phyloP scores from a whole-genome alignment of 345 rosid genomes.

The Draba incana region DNA sequence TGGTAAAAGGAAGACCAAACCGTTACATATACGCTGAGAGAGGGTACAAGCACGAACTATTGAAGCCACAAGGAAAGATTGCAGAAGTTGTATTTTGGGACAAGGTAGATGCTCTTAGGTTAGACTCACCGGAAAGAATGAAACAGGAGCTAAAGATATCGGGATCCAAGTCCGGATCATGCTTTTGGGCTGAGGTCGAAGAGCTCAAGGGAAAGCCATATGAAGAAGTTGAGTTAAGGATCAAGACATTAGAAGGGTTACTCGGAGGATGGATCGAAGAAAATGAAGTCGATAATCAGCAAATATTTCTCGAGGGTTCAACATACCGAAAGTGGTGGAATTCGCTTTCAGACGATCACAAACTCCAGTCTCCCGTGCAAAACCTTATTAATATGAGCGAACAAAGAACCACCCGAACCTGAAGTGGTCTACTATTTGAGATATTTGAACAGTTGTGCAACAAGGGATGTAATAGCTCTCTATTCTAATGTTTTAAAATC shows the following conservation, averaged over 20 bases:
- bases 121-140: neutral
- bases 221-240: constrained; percentile 15
- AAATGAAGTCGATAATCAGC: constrained; percentile 32
- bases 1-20: constrained; percentile 64
- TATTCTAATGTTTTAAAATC: neutral
- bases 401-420: constrained; percentile 17
- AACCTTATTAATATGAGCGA: neutral
- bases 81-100: neutral
- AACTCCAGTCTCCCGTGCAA: constrained; percentile 21
- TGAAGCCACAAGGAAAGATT: constrained; percentile 16
- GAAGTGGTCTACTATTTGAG: neutral
- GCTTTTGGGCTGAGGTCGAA: constrained; percentile 84
- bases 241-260: constrained; percentile 31
- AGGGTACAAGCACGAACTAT: constrained; percentile 57
- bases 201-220: constrained; percentile 50
- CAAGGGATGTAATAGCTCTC: constrained; percentile 16
- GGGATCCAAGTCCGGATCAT: constrained; percentile 46
- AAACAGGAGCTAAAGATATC: neutral
- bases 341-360: constrained; percentile 38
- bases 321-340: constrained; percentile 57
- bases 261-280: constrained; percentile 44
- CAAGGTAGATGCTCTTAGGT: constrained; percentile 17
- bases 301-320: constrained; percentile 53
- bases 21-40: constrained; percentile 64
- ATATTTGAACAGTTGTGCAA: constrained; percentile 24